Base-by-base conservation (phyloP, 345 rosid species). In the Salix viminalis region DNA sequence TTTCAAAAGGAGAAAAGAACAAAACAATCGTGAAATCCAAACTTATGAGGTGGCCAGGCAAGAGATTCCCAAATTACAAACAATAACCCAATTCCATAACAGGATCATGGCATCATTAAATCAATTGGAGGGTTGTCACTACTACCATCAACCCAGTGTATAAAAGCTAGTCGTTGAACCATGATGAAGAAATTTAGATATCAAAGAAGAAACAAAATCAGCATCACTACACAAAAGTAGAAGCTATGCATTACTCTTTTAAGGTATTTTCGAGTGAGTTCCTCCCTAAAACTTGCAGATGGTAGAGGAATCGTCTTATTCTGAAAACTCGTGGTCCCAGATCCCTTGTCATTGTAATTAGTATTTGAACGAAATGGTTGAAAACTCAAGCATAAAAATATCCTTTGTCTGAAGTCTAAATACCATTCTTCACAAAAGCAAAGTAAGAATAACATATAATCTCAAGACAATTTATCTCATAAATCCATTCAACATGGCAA, bases 231-330 rank as follows among this genome's bases (percentile, higher is more conserved):
- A 48, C 48, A 41, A n/a, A 52, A 66, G 30, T 30, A 18, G 70
- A 76, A 66, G 71, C 36, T 41, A 65, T 70, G 34, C 71, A 41
- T 44, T 6, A 12, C 62, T 58, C 58, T 26, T 5, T 73, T 3
- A 42, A 18, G 13, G 64, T 34, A 50, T 28, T 60, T 18, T 36
- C 52, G 1, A 65, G 71, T 68, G 73, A 75, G 66, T 75, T 75
- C 74, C 65, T 4, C 32, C 34, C 39, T 44, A 42, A 32, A 36
- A 54, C 30, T 73, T 52, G 23, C 23, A 13, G 65, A 73, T 18
- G 76, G 68, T 73, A 28, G 65, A 11, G 46, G 76, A 76, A 65
- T 66, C 58, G 76, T 70, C 70, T 1, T 61, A 32, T 64, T 42
- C 42, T 24, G 44, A 52, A 70, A 71, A 76, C 52, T 16, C 34